phyloP scores from a whole-genome alignment of 148 eudicot genomes.

The Vaccinium macrocarpon region DNA sequence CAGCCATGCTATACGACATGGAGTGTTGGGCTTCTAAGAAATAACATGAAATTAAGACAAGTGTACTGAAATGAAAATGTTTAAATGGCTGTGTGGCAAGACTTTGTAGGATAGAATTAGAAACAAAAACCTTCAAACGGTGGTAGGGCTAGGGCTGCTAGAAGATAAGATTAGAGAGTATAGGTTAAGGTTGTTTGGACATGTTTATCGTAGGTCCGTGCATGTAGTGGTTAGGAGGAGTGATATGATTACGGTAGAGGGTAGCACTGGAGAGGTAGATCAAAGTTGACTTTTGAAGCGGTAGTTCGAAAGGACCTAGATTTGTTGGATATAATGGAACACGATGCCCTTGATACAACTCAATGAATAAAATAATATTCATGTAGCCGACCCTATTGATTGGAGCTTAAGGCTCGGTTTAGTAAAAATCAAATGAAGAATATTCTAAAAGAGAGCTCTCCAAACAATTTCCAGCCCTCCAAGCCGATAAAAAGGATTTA shows the following conservation, averaged over 20 bases:
- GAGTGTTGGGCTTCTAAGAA: not conserved
- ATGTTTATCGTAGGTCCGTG: not conserved
- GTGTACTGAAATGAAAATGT: not conserved
- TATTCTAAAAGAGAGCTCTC: not conserved
- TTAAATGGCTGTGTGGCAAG: not conserved
- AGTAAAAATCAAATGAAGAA: not conserved
- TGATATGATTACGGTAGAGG: not conserved
- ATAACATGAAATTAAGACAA: not conserved
- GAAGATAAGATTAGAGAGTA: not conserved
- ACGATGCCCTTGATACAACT: not conserved
- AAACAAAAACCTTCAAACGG: not conserved
- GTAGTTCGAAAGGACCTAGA: not conserved
- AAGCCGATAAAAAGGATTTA: not conserved
- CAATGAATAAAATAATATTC: not conserved
- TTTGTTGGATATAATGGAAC: not conserved
- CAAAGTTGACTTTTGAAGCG: not conserved
- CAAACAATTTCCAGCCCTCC: not conserved
- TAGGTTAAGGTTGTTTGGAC: not conserved
- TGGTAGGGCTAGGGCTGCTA: not conserved
- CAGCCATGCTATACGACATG: not conserved
- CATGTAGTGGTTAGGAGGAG: not conserved
- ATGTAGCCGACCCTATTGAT: not conserved
- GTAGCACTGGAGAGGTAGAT: not conserved
- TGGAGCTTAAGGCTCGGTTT: not conserved
- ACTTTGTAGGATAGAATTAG: not conserved